Base-by-base conservation (phyloP, 2,329 filamentous ascomycete genomes). In the Parastagonospora nodorum region DNA sequence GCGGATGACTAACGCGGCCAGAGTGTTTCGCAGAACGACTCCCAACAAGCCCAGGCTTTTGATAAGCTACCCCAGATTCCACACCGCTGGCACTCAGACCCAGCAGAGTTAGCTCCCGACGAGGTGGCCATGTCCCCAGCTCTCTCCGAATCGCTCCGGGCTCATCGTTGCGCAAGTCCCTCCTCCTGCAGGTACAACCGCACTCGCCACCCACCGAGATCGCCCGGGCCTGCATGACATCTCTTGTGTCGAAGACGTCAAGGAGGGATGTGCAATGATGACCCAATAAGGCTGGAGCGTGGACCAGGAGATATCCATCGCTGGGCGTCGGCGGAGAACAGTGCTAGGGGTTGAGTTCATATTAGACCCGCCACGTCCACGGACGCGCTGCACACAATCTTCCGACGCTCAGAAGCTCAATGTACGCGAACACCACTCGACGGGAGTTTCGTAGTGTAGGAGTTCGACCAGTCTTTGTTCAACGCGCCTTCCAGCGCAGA, bases 161-260 rank as follows among this genome's bases (percentile, higher is more conserved):
- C 46, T 50, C 36, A 38, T 46, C 50, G 44, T 50, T 45, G 39
- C 58, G 56, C 56, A 55, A 54, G 61, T 58, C 55, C 53, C 53
- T 51, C 48, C 54, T 61, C 41, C 63, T 72, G 69, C 69, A 72
- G 68, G 68, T 67, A 69, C 68, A 63, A 51, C 47, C 58, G 59
- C 55, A 47, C 41, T 57, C 30, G 53, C 57, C 55, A 59, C 57
- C 56, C 55, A 56, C 60, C 60, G 57, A 45, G 49, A 16, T 42
- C 39, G 50, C 42, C 40, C 42, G 29, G 46, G 24, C 19, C 51
- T 61, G 60, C 60, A 58, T 51, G 51, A 58, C 56, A 61, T 61
- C 40, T 45, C 19, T 5, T 24, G 19, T 24, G 5, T 24, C 42
- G 43, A 36, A 31, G 39, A 51, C 31, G 36, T 38, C 36, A 24